Evolutionary conservation across 192 early-diverging fungal species (phyloP).

Genomic region (Coemansia sp.): DNA sequence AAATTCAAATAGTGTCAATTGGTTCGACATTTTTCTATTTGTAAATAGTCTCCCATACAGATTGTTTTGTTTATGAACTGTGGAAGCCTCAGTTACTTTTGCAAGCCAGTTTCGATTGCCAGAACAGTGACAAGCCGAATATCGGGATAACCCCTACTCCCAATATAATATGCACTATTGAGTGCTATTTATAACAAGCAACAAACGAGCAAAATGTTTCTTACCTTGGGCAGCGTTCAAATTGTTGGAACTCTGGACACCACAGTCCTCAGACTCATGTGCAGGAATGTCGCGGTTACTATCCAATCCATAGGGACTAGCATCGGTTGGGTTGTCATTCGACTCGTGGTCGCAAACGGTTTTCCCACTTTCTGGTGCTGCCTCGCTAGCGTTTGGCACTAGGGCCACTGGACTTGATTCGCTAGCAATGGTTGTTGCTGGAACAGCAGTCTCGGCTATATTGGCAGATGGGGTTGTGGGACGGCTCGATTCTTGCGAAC

Average conservation of each 20-base stretch:
- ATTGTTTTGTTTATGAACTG: too few relatives aligned
- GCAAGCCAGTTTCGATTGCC: too few relatives aligned
- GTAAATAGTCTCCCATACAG: too few relatives aligned
- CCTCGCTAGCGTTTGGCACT: neutral
- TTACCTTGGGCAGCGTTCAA: neutral
- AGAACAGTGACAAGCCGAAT: too few relatives aligned
- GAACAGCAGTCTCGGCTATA: neutral
- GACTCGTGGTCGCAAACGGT: neutral
- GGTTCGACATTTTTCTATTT: too few relatives aligned
- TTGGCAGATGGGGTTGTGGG: conserved; percentile 38
- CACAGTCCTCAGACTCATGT: neutral
- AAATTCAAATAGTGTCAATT: neutral
- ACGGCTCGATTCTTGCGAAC: conserved; percentile 37
- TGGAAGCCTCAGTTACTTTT: too few relatives aligned
- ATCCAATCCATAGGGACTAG: neutral
- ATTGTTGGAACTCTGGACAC: neutral
- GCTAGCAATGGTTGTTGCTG: neutral
- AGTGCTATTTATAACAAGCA: too few relatives aligned
- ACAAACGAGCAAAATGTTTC: neutral
- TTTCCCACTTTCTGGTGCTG: neutral
- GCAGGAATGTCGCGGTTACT: neutral
- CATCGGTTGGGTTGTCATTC: neutral
- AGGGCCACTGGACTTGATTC: neutral
- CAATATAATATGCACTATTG: too few relatives aligned
- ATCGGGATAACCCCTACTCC: too few relatives aligned